A percentile compares a stretch with the other conserved stretches of the same genome.
Conservation (phyloP, 2,329 filamentous ascomycete genomes). For the Septoria linicola region DNA sequence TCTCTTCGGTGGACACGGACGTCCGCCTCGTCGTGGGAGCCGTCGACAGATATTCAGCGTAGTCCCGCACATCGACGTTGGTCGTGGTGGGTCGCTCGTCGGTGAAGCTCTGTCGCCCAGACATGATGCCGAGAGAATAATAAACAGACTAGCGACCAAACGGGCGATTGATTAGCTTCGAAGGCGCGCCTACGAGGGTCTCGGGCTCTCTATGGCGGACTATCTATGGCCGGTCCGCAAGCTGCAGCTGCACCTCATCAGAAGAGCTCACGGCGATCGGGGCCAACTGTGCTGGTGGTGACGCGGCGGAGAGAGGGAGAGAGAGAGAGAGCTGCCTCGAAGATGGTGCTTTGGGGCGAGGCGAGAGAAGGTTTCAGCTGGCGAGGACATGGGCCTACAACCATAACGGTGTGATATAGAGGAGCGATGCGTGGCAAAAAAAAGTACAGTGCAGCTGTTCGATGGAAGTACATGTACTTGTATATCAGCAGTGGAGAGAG, state of each 20-base stretch:
- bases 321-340: background rate
- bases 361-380: slow-evolving; percentile 2
- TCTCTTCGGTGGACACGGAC: slow-evolving; percentile 25
- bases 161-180: slow-evolving; percentile 1
- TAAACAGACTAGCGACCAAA: slow-evolving; percentile 6
- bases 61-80: slow-evolving; percentile 21
- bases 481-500: too few species aligned
- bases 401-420: background rate
- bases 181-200: too few species aligned
- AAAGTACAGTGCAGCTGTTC: too few species aligned
- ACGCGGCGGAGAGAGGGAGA: too few species aligned
- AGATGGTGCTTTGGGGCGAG: background rate
- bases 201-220: background rate
- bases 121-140: slow-evolving; percentile 2
- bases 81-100: slow-evolving; percentile 8
- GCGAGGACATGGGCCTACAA: slow-evolving; percentile 2
- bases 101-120: slow-evolving; percentile 7
- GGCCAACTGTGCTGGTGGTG: background rate
- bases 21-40: slow-evolving; percentile 27
- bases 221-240: background rate
- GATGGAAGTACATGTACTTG: too few species aligned
- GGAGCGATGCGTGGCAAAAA: background rate
- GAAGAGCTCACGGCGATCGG: background rate
- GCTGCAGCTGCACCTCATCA: slow-evolving; percentile 3
- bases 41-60: slow-evolving; percentile 21